Base-by-base conservation (phyloP, 176 grass and related monocot species). In the Pontederia paniculata region DNA sequence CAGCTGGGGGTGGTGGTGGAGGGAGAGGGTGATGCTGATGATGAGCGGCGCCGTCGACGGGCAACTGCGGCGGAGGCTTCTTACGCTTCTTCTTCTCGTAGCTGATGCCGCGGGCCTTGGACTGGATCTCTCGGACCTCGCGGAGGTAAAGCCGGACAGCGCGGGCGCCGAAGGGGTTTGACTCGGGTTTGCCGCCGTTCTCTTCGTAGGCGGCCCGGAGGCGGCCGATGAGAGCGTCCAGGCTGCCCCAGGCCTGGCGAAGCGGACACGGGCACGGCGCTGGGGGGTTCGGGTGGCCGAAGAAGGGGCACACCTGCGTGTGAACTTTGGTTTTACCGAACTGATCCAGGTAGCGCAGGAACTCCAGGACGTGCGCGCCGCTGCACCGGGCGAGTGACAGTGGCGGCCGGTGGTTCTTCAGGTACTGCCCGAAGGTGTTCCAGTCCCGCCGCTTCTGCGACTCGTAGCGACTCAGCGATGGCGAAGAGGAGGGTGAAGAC, bases 161-260 rank as follows among this genome's bases (percentile, higher is more conserved):
- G 45, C 61, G 61, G 61, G 61, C 45, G 61, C 61, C 61, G 45
- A 64, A 64, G 12, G 61, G 61, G 44, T 64, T 64, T 44, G 61
- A 18, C 45, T 64, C 61, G 5, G 61, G 61, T 20, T 31, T 48
- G 61, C 61, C 46, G 21, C 61, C 61, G 61, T 64, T 64, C 44
- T 64, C 61, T 21, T 64, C 61, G 61, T 49, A 64, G 44, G 61
- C 61, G 8, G 61, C 61, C 12, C 61, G 61, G 45, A 64, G 61
- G 45, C 61, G 61, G 45, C 61, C 61, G 61, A 64, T 64, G 61
- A 64, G 61, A 45, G 61, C 61, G 61, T 64, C 61, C 20, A 64
- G 61, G 61, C 13, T n/a, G 19, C 61, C 61, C 61, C 61, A 64
- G 61, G 61, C 61, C 19, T 64, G 61, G 21, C 61, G 61, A 45